phyloP scores from a whole-genome alignment of 202 grass and related monocot genomes.

The Tripidium arundinaceum region DNA sequence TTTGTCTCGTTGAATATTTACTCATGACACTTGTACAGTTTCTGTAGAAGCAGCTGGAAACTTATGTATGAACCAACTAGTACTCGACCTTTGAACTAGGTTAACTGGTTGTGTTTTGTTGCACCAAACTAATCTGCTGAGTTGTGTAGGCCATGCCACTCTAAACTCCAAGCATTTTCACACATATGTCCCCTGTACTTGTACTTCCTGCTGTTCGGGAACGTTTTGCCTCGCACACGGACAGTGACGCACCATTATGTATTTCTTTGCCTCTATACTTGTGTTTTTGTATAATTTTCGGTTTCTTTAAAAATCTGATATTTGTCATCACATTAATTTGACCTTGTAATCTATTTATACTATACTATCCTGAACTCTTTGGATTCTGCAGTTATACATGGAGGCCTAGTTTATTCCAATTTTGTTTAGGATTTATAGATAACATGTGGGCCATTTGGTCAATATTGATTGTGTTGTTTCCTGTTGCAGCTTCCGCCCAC shows the following conservation, averaged over 20 bases:
- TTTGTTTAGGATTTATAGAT: not conserved
- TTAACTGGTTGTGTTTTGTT: not conserved
- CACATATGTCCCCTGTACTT: not conserved
- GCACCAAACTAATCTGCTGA: not conserved
- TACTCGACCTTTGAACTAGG: not conserved
- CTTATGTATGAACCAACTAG: not conserved
- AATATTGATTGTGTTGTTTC: not conserved
- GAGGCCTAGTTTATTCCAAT: not conserved
- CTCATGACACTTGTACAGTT: not conserved
- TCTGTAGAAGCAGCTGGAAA: not conserved
- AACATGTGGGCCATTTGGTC: not conserved
- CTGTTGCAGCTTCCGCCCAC: conserved; percentile 66
- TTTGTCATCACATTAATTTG: not conserved
- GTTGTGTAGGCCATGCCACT: not conserved
- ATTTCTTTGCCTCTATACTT: not conserved
- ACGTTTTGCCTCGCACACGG: not conserved
- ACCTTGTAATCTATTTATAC: not conserved
- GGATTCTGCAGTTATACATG: not conserved
- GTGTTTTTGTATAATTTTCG: not conserved
- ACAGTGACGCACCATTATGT: not conserved
- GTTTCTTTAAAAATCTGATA: not conserved
- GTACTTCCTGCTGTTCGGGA: not conserved
- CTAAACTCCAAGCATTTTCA: not conserved
- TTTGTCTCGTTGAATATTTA: not conserved
- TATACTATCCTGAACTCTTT: not conserved